Evolutionary conservation across 345 rosid species (phyloP), one percentile per base, ranked within the genome.

Genomic region (Aethionema arabicum): DNA sequence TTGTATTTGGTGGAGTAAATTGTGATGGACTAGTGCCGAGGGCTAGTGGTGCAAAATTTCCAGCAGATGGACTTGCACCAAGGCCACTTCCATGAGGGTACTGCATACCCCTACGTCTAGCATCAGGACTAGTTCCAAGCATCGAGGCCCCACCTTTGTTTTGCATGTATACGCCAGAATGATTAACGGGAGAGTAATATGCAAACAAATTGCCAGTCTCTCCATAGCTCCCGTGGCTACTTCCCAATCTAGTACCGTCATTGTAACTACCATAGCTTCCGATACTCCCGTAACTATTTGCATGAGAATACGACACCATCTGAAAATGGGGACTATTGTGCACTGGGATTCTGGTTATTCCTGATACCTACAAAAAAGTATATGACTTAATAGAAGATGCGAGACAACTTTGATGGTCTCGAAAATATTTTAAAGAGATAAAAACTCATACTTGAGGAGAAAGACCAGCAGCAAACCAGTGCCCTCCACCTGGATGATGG

Each of bases 381-480:
- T 49, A 54, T 33, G 61, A 62, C 57, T 66, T 61, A 67, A 53
- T 33, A 47, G 14, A 56, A 57, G 43, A 42, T 43, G 65, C 51
- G 56, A 63, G 51, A 57, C 42, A 64, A 58, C 53, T 59, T 74
- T 52, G 38, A 59, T 45, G 43, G 40, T 68, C 47, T 35, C 52
- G 41, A 51, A 73, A 69, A 59, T 27, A 57, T 57, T 37, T 56
- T 35, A 42, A 16, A 59, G 63, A 30, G 62, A 33, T 13, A 57
- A 16, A 66, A 54, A 67, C 61, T 54, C 87, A 84, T 78, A 93
- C 99, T 74, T 86, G 82, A 56, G 99, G 99, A 74, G 99, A 93
- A 68, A 93, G 95, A 63, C 99, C 99, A 74, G 99, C 97, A 65
- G 99, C 95, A 79, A 90, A 87, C 99, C 99, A 93, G 77, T 93